A percentile compares a stretch with the other conserved stretches of the same genome.
Evolutionary conservation across 352 stramenopile species (phyloP).

Genomic region (Pythium diclinum): DNA sequence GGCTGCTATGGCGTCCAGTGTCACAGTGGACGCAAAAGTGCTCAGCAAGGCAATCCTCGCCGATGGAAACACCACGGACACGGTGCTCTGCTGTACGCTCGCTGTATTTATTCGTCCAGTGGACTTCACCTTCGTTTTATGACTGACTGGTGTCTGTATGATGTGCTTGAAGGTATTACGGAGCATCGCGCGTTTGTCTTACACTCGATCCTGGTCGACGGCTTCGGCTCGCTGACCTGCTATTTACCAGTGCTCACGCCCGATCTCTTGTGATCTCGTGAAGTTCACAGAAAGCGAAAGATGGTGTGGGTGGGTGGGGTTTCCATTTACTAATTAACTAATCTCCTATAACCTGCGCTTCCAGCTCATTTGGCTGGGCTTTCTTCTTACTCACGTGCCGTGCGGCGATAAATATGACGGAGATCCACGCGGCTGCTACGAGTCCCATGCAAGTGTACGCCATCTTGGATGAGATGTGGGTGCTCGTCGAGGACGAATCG

Average conservation of each 20-base stretch:
- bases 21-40: slow-evolving; percentile 78
- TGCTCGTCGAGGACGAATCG: background rate
- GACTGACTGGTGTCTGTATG: background rate
- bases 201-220: slow-evolving; percentile 72
- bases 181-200: slow-evolving; percentile 76
- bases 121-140: background rate
- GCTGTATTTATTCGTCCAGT: background rate
- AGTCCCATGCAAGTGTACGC: slow-evolving; percentile 57
- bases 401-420: slow-evolving; percentile 52
- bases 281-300: background rate
- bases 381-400: slow-evolving; percentile 26
- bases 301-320: background rate
- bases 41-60: slow-evolving; percentile 74
- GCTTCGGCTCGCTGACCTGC: slow-evolving; percentile 80
- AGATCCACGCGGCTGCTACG: slow-evolving; percentile 41
- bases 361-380: background rate
- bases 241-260: slow-evolving; percentile 76
- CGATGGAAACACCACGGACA: slow-evolving; percentile 65
- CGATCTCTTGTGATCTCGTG: slow-evolving; percentile 30
- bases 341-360: background rate
- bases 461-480: slow-evolving; percentile 18
- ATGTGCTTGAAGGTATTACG: slow-evolving; percentile 46
- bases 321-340: background rate
- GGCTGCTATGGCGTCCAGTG: slow-evolving; percentile 34
- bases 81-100: slow-evolving; percentile 66